phyloP scores from a whole-genome alignment of 2,329 filamentous ascomycete genomes.

The Xylaria sp. region DNA sequence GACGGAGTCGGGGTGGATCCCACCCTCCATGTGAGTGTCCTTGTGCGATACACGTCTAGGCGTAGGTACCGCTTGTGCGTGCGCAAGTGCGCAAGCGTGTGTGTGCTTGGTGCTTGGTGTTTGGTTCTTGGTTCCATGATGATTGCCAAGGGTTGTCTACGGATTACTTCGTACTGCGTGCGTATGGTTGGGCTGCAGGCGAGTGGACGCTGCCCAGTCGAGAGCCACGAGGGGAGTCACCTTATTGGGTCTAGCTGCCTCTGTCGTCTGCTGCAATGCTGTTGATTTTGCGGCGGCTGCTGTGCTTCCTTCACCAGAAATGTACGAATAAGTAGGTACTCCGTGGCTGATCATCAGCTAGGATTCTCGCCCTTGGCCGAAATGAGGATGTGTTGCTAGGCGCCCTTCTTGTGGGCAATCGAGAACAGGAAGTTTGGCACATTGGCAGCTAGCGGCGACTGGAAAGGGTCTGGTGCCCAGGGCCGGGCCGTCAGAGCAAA shows the following conservation, averaged over 20 bases:
- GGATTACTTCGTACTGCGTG: not conserved
- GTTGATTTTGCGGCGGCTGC: not conserved
- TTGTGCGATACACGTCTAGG: no score
- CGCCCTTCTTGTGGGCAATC: not conserved
- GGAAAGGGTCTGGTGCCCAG: not conserved
- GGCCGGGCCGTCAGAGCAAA: not conserved
- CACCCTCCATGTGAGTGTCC: no score
- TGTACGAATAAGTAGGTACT: not conserved
- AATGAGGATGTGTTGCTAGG: not conserved
- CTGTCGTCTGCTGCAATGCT: not conserved
- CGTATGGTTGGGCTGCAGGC: constrained; percentile 31
- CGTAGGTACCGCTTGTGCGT: not conserved
- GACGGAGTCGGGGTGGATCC: not conserved
- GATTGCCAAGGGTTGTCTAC: constrained; percentile 5
- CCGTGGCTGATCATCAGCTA: constrained; percentile 16
- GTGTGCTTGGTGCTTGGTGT: no score
- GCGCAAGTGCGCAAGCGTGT: not conserved
- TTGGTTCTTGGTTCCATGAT: constrained; percentile 6
- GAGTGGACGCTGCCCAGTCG: constrained; percentile 28
- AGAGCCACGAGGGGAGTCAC: constrained; percentile 25
- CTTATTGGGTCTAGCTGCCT: constrained; percentile 8
- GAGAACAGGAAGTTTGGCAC: not conserved
- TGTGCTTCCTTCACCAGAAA: constrained; percentile 3
- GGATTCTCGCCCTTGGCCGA: constrained; percentile 2
- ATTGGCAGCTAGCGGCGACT: not conserved